These are phyloP conservation scores for Penicillium manginii DNA, from an alignment of 495 filamentous ascomycete species.

Conservation along the genomic window DNA sequence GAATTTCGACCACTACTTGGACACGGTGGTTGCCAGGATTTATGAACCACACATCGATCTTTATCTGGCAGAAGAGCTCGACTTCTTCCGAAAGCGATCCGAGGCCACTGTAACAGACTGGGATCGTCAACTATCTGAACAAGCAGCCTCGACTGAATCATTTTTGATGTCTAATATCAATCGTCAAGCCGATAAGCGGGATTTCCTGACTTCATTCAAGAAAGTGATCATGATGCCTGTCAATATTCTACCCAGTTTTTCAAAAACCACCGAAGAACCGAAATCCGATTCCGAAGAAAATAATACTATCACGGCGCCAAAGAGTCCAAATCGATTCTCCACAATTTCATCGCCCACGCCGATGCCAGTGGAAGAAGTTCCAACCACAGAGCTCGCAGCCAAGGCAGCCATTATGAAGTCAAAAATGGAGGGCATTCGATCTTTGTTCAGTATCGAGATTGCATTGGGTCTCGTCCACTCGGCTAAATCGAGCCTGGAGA, in stretches of 20 bases:
- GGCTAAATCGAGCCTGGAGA: conserved; percentile 88
- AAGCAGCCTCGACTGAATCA: conserved; percentile 87
- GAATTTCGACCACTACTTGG: conserved; percentile 58
- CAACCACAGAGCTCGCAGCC: conserved; percentile 89
- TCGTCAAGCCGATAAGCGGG: conserved; percentile 91
- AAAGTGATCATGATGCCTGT: conserved; percentile 99
- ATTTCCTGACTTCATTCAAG: conserved; percentile 95
- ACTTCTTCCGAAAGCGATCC: conserved; percentile 76
- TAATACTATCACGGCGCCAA: conserved; percentile 39
- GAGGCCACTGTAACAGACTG: conserved; percentile 78
- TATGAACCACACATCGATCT: conserved; percentile 94
- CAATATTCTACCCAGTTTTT: conserved; percentile 76
- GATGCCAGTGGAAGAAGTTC: conserved; percentile 62
- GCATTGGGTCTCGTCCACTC: conserved; percentile 85
- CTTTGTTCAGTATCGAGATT: conserved; percentile 94
- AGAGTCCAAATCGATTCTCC: conserved; percentile 56
- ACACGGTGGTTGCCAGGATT: conserved; percentile 64
- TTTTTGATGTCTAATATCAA: conserved; percentile 95
- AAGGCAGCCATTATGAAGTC: conserved; percentile 97
- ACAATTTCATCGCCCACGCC: conserved; percentile 53
- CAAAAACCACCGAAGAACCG: conserved; percentile 44
- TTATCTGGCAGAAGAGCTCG: conserved; percentile 90
- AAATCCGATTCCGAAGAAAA: conserved; percentile 40
- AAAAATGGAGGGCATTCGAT: conserved; percentile 87
- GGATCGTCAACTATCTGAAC: conserved; percentile 89